phyloP scores from a whole-genome alignment of 2,329 filamentous ascomycete species.

The Paraphaeosphaeria sporulosa region DNA sequence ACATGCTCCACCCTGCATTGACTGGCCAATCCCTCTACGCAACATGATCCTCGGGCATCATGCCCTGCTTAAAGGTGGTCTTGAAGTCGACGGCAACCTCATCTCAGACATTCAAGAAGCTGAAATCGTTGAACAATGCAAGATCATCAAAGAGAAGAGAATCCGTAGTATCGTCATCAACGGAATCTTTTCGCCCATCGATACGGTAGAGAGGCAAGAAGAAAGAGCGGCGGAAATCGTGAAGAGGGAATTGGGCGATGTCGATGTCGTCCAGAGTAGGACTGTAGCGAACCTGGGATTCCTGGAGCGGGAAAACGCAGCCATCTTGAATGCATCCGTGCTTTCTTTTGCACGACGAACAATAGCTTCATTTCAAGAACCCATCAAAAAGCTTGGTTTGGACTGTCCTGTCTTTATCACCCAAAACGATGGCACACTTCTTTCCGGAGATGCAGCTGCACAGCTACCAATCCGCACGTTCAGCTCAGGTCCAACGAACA shows the following conservation, averaged over 20 bases:
- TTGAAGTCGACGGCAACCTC: constrained; percentile 59
- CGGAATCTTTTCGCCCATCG: constrained; percentile 66
- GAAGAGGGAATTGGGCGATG: constrained; percentile 53
- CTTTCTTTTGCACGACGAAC: constrained; percentile 56
- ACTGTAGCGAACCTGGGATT: constrained; percentile 60
- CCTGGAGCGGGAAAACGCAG: constrained; percentile 60
- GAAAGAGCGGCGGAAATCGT: constrained; percentile 59
- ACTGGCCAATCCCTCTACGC: constrained; percentile 57
- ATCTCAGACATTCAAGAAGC: constrained; percentile 52
- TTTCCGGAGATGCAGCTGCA: constrained; percentile 56
- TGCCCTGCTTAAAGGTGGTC: constrained; percentile 57
- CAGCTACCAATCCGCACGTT: constrained; percentile 61
- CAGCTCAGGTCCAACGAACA: constrained; percentile 61
- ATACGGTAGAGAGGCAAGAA: constrained; percentile 62
- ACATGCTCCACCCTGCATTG: constrained; percentile 59
- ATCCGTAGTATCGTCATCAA: constrained; percentile 61
- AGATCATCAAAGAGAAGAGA: constrained; percentile 53
- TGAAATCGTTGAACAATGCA: constrained; percentile 55
- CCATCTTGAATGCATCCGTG: constrained; percentile 60
- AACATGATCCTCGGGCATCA: constrained; percentile 57
- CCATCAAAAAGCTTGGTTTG: constrained; percentile 56
- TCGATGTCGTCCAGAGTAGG: constrained; percentile 61
- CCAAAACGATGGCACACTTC: constrained; percentile 61
- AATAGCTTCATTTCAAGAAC: constrained; percentile 55
- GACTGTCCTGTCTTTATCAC: constrained; percentile 60